Conservation (phyloP, 2,329 filamentous ascomycete species). For the Pseudocercospora musae region DNA sequence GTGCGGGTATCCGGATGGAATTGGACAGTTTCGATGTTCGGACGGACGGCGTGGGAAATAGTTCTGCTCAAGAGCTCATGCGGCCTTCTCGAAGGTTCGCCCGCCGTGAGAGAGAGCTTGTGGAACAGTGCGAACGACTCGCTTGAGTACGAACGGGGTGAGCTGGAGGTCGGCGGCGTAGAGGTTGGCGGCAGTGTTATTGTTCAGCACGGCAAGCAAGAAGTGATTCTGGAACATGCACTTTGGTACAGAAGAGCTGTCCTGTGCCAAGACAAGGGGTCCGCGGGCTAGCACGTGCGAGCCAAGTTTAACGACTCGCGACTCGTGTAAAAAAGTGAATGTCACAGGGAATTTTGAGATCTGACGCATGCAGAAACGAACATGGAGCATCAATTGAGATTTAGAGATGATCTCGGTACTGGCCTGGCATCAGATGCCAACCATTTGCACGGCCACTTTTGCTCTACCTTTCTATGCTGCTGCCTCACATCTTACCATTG, state of each 20-base stretch:
- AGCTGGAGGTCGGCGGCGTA: not conserved
- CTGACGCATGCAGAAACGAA: not conserved
- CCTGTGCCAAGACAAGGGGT: not conserved
- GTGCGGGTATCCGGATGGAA: constrained; percentile 21
- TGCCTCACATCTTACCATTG: not conserved
- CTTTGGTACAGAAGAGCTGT: not conserved
- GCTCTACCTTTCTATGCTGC: not conserved
- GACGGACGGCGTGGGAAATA: constrained; percentile 6
- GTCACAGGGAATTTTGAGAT: not conserved
- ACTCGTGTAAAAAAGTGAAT: not conserved
- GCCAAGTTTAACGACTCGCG: not conserved
- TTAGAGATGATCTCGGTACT: not conserved
- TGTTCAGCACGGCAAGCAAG: not conserved
- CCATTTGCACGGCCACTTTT: not conserved
- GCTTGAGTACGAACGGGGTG: not conserved
- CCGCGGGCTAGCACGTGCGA: not conserved
- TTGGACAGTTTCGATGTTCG: constrained; percentile 16
- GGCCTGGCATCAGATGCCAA: not conserved
- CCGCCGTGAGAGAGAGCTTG: not conserved
- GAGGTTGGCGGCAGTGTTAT: not conserved
- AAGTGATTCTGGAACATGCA: not conserved
- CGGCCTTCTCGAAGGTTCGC: constrained; percentile 14
- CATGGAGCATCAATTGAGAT: not conserved
- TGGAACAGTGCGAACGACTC: not conserved
- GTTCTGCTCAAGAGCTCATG: constrained; percentile 13